These are phyloP conservation scores for Aurinia saxatilis DNA, from an alignment of 345 rosid species.

Conservation along the genomic window DNA sequence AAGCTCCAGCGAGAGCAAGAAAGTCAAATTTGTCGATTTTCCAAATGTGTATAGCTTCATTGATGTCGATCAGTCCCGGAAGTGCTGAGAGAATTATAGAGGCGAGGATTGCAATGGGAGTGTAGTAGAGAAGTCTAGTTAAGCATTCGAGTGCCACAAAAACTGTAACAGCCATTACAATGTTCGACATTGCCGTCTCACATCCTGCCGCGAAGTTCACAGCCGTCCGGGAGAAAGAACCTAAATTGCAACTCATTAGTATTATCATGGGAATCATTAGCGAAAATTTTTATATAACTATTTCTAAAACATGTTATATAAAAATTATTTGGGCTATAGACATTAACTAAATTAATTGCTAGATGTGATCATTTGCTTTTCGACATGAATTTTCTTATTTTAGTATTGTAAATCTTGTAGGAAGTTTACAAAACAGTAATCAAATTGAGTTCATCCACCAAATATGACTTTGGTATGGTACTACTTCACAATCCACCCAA, in stretches of 20 bases:
- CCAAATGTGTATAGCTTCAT: conserved; percentile 62
- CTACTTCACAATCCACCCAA: conserved; percentile 17
- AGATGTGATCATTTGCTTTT: neutral
- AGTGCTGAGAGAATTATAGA: conserved; percentile 81
- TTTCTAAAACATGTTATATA: no score
- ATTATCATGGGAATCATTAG: no score
- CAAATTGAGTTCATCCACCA: conserved; percentile 12
- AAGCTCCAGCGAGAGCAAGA: conserved; percentile 81
- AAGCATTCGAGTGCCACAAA: conserved; percentile 51
- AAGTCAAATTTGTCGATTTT: conserved; percentile 78
- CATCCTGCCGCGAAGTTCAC: conserved; percentile 84
- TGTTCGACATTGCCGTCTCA: conserved; percentile 70
- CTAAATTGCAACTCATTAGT: conserved; percentile 27
- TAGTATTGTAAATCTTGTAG: neutral
- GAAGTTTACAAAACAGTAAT: neutral
- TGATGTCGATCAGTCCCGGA: conserved; percentile 68
- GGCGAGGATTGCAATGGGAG: conserved; percentile 73
- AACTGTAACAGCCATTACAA: conserved; percentile 84
- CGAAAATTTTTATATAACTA: no score
- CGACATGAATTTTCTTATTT: neutral
- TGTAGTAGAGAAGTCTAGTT: conserved; percentile 68
- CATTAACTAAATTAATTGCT: neutral
- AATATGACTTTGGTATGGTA: conserved; percentile 5
- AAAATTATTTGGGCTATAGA: neutral
- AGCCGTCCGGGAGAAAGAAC: conserved; percentile 88